Evolutionary conservation across 176 grass and related monocot genomes (phyloP).

Genomic region (sorghum (Sorghum bicolor)): DNA sequence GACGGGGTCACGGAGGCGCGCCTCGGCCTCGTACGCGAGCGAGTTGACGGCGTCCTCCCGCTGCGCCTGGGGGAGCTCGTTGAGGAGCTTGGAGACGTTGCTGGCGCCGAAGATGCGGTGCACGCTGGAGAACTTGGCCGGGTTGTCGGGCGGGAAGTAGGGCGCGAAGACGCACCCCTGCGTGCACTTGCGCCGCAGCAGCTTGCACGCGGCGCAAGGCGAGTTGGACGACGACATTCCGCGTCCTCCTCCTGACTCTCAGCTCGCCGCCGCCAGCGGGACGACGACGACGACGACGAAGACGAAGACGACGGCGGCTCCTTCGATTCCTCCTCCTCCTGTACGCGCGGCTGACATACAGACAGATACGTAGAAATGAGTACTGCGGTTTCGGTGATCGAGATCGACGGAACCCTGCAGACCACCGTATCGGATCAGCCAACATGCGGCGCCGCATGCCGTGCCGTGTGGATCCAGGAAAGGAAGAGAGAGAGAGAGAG

Average conservation of each 20-base stretch:
- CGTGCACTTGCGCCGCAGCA: conserved; percentile 86
- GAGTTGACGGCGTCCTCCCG: conserved; percentile 92
- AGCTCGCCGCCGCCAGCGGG: not conserved
- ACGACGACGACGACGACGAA: too few relatives aligned
- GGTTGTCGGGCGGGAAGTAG: conserved; percentile 94
- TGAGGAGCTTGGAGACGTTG: conserved; percentile 89
- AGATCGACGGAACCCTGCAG: not conserved
- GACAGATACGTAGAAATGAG: not conserved
- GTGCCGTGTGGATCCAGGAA: not conserved
- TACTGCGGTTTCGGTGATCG: not conserved
- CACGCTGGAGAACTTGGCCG: conserved; percentile 70
- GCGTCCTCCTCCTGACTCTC: too few relatives aligned
- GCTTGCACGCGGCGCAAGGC: conserved; percentile 95
- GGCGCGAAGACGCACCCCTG: conserved; percentile 79
- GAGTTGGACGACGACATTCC: conserved; percentile 69
- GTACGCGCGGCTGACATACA: too few relatives aligned
- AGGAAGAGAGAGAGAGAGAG: not conserved
- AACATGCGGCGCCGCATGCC: not conserved
- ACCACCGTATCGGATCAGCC: not conserved
- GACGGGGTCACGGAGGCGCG: conserved; percentile 69
- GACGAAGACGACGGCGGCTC: too few relatives aligned
- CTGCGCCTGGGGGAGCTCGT: conserved; percentile 47
- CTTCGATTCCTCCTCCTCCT: not conserved
- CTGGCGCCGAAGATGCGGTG: conserved; percentile 93
- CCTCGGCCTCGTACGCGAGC: conserved; percentile 79